Base-by-base conservation (phyloP, 2,329 filamentous ascomycete genomes). In the Colletotrichum coccodes region DNA sequence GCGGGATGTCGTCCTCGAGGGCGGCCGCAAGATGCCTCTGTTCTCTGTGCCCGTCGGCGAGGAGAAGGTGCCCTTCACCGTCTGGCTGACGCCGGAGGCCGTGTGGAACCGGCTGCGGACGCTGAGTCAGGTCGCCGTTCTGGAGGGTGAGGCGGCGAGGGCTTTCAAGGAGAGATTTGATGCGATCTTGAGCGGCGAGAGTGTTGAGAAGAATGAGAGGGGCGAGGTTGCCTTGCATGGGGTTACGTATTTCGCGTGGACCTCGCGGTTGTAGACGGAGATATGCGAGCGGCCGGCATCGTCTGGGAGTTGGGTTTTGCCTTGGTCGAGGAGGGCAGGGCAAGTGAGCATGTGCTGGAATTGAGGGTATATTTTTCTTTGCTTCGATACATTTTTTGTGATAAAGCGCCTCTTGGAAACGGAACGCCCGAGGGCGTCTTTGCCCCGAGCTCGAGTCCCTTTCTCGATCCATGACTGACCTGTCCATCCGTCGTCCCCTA, bases 141-240 rank as follows among this genome's bases (percentile, higher is more conserved):
- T 92, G 14, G 77, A 85, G 53, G 87, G 84, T 1, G 80, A 85
- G 60, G 81, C 84, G 50, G 84, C 83, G 72, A 82, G 80, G 63
- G 79, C 81, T 47, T 85, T 87, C 52, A 81, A 82, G 64, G 81
- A 80, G 49, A 78, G 80, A 66, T 85, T 91, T 70, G 85, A 89
- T 59, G 82, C 87, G 62, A 85, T 86, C 9, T 71, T 93, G 68
- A 80, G 82, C 34, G 81, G 78, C 16, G 79, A 81, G 1, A 87
- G 88, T 65, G 87, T 86, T 0, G 84, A 87, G 74, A 84, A 81
- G 68, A 91, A 93, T 71, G 86, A 86, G 6, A 83, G 86, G 61
- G 90, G 89, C 0, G 85, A 92, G 76, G 82, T 93, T 59, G 85
- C 86, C 21, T 76, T 92, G 49, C 90, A 93, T 79, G 91, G 90